These are phyloP conservation scores for Gloeostereum incarnatum DNA, from an alignment of 768 basidiomycete species.

Conservation along the genomic window DNA sequence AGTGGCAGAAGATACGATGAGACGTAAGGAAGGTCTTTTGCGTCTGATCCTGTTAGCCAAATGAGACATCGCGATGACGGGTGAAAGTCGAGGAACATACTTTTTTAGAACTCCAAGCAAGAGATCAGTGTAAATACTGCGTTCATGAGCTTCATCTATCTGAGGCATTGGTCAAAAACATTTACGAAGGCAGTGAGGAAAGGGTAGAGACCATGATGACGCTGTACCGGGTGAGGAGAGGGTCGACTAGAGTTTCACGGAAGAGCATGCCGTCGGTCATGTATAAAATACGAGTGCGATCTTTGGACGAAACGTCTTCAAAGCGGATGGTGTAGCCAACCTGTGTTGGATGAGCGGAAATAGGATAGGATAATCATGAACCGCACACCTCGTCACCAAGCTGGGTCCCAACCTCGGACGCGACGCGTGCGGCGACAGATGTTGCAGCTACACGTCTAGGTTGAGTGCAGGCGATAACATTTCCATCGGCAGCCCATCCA, in stretches of 20 bases:
- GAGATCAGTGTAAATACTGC: constrained; percentile 93
- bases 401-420: constrained; percentile 81
- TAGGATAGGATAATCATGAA: neutral
- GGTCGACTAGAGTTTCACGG: constrained; percentile 87
- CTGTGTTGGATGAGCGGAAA: constrained; percentile 31
- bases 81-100: constrained; percentile 28
- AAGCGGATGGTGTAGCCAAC: constrained; percentile 98
- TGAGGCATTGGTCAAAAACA: constrained; percentile 17
- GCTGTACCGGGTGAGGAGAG: constrained; percentile 84
- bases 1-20: constrained; percentile 95
- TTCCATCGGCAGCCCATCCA: constrained; percentile 82
- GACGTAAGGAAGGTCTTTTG: constrained; percentile 81
- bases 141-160: constrained; percentile 98
- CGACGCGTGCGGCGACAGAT: constrained; percentile 85
- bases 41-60: constrained; percentile 62
- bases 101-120: constrained; percentile 90
- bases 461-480: constrained; percentile 88
- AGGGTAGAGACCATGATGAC: constrained; percentile 75
- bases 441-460: constrained; percentile 92
- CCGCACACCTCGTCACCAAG: constrained; percentile 83
- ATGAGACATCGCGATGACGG: neutral
- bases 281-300: constrained; percentile 84
- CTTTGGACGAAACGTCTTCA: constrained; percentile 83
- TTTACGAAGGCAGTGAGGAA: constrained; percentile 3
- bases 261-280: constrained; percentile 99